Percentiles rank a stretch among this genome's conserved stretches.
Conservation (phyloP, 257 asterid species). For the Sherardia arvensis region DNA sequence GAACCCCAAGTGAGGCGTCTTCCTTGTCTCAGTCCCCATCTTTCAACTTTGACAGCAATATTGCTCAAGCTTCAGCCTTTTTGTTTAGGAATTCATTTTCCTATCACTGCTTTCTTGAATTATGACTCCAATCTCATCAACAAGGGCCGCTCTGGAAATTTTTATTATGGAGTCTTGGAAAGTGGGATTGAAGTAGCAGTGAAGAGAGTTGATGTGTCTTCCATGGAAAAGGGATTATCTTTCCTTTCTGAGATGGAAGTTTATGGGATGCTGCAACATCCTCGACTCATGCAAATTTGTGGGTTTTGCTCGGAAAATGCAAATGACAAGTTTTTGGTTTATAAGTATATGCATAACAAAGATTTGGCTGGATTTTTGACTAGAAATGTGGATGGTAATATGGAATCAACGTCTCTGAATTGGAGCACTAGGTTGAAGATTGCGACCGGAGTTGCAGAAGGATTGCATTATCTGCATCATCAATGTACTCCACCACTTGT, state of each 20-base stretch:
- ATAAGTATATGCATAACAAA: background rate
- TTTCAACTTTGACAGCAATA: background rate
- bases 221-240: background rate
- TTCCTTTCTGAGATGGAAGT: background rate
- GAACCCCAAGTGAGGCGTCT: constrained; percentile 8
- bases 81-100: background rate
- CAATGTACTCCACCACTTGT: constrained; percentile 13
- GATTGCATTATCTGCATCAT: constrained; percentile 7
- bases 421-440: constrained; percentile 7
- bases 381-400: no score
- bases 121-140: background rate
- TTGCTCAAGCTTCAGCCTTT: background rate
- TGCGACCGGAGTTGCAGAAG: constrained; percentile 9
- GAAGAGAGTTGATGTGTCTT: background rate
- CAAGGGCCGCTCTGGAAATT: no score
- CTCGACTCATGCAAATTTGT: constrained; percentile 2
- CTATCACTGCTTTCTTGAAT: background rate
- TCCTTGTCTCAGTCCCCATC: background rate
- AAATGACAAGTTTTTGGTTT: no score
- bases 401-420: background rate
- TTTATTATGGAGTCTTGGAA: background rate
- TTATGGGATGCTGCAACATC: background rate
- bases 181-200: background rate
- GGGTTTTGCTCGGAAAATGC: constrained; percentile 4
- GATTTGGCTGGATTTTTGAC: no score